phyloP scores from a whole-genome alignment of 139 green algal genomes.

The Micractinium conductrix region DNA sequence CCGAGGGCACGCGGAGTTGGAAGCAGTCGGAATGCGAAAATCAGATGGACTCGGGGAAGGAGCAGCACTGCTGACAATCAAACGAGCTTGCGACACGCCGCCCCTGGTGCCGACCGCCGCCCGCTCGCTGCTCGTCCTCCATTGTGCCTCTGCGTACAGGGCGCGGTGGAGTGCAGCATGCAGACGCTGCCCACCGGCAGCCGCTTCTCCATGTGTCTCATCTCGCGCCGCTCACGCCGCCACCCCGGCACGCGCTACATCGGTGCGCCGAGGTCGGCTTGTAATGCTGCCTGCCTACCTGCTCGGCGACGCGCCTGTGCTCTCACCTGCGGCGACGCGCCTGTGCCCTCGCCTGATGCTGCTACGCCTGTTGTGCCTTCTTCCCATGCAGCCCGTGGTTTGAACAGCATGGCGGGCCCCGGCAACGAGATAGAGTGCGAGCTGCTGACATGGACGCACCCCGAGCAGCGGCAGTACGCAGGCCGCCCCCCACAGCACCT shows the following conservation, averaged over 20 bases:
- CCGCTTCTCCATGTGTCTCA: slow-evolving; percentile 70
- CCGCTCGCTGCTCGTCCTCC: too few species aligned
- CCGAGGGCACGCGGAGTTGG: not conserved
- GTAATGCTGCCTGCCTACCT: not conserved
- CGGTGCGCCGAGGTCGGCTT: not conserved
- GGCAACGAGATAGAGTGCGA: slow-evolving; percentile 99
- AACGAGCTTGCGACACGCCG: not conserved
- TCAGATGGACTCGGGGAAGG: not conserved
- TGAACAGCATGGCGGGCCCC: slow-evolving; percentile 87
- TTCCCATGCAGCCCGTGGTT: slow-evolving; percentile 68
- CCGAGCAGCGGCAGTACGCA: not conserved
- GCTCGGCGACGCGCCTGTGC: not conserved
- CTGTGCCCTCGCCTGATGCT: not conserved
- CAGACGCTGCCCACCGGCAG: slow-evolving; percentile 65
- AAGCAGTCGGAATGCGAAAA: not conserved
- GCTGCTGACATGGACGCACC: slow-evolving; percentile 80
- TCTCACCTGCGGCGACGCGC: not conserved
- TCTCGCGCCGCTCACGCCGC: slow-evolving; percentile 81
- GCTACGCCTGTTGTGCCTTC: not conserved
- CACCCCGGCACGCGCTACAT: slow-evolving; percentile 95
- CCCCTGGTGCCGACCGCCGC: not conserved
- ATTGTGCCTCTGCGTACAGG: slow-evolving; percentile 60
- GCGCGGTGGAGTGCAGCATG: slow-evolving; percentile 81
- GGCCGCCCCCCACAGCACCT: not conserved
- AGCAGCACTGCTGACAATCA: not conserved